These are phyloP conservation scores for Sabuloglossum arenarium DNA, from an alignment of 495 filamentous ascomycete genomes.

Conservation along the genomic window DNA sequence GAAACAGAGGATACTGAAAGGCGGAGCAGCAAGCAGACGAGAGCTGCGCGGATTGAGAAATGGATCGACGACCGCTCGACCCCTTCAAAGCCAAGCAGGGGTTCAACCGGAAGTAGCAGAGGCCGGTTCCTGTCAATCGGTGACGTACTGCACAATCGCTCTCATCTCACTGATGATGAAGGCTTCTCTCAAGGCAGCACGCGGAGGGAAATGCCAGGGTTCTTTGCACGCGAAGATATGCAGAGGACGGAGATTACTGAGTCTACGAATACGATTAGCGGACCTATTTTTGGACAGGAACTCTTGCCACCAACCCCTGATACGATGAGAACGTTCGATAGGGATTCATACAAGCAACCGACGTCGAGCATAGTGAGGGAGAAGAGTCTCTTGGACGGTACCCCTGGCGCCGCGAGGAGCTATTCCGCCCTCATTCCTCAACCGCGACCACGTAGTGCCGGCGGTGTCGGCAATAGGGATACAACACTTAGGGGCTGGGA, in stretches of 20 bases:
- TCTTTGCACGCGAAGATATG: neutral
- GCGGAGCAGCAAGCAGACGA: neutral
- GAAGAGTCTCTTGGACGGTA: slow-evolving; percentile 3
- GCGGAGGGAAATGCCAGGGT: neutral
- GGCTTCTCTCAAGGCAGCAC: neutral
- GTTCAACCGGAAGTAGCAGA: neutral
- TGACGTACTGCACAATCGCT: neutral
- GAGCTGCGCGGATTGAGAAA: neutral
- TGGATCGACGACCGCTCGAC: neutral
- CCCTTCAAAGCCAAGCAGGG: neutral
- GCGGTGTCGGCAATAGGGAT: neutral
- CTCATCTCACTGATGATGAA: neutral
- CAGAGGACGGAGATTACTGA: neutral
- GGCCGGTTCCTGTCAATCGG: neutral
- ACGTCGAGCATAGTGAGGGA: neutral
- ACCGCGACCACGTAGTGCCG: neutral
- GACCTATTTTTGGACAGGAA: neutral
- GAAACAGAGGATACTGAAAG: neutral
- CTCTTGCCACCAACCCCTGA: slow-evolving; percentile 3
- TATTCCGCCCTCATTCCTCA: neutral
- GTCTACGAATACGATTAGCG: neutral
- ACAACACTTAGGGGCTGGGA: neutral
- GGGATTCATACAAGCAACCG: neutral
- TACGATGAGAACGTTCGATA: slow-evolving; percentile 6
- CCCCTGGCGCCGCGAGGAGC: neutral